These are phyloP conservation scores for Colletotrichum eremochloae DNA, from an alignment of 2,329 filamentous ascomycete genomes.

Conservation along the genomic window DNA sequence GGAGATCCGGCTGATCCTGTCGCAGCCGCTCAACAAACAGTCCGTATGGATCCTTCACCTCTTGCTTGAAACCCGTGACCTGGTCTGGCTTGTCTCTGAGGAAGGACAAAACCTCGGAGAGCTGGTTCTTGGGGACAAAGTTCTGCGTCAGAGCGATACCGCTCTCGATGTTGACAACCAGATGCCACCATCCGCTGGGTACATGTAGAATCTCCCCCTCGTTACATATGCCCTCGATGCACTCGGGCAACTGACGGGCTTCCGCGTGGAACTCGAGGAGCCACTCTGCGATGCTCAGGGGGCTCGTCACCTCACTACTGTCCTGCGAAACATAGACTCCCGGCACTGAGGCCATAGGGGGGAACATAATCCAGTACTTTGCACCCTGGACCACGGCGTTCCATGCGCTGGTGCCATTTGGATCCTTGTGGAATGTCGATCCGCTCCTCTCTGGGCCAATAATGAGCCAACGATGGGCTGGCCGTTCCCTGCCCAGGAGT, in stretches of 20 bases:
- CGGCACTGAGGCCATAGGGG: slow-evolving; percentile 81
- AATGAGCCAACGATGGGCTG: slow-evolving; percentile 93
- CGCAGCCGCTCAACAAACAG: slow-evolving; percentile 80
- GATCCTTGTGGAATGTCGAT: slow-evolving; percentile 93
- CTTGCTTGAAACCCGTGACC: slow-evolving; percentile 85
- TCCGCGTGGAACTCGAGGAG: slow-evolving; percentile 89
- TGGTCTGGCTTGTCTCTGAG: slow-evolving; percentile 85
- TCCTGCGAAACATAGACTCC: slow-evolving; percentile 92
- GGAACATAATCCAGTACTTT: slow-evolving; percentile 99
- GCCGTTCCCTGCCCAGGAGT: slow-evolving; percentile 81
- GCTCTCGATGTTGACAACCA: slow-evolving; percentile 89
- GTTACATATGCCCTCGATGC: slow-evolving; percentile 85
- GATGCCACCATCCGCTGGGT: slow-evolving; percentile 95
- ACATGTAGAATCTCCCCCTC: slow-evolving; percentile 92
- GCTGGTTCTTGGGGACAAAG: slow-evolving; percentile 83
- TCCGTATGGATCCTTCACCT: slow-evolving; percentile 78
- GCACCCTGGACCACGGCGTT: slow-evolving; percentile 90
- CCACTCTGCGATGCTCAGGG: slow-evolving; percentile 97
- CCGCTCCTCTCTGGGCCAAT: slow-evolving; percentile 89
- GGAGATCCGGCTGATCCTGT: slow-evolving; percentile 73
- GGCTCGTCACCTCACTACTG: slow-evolving; percentile 92
- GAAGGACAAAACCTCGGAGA: slow-evolving; percentile 83
- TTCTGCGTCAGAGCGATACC: slow-evolving; percentile 95
- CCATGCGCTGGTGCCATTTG: slow-evolving; percentile 84
- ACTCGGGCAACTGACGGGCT: slow-evolving; percentile 81